A percentile compares a stretch with the other conserved stretches of the same genome.
These are phyloP conservation scores for Jatropha podagrica DNA, from an alignment of 441 rosid genomes.

Conservation along the genomic window DNA sequence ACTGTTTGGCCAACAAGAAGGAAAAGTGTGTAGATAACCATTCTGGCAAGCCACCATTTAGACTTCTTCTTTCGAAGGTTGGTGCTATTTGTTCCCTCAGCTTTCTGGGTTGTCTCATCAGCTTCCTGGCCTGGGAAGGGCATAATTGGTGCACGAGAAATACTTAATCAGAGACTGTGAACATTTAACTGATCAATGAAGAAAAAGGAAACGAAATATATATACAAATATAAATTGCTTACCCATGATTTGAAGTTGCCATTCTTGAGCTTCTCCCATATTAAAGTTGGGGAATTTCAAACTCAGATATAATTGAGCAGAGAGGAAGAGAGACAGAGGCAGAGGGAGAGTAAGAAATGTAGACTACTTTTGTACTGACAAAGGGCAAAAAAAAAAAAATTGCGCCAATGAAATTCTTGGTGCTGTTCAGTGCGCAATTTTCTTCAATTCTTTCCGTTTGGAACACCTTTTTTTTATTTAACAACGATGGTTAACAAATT, in stretches of 20 bases:
- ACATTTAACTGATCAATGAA: neutral
- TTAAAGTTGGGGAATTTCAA: neutral
- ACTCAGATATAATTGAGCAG: too few relatives aligned
- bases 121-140: constrained; percentile 21
- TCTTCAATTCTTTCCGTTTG: too few relatives aligned
- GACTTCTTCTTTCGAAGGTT: constrained; percentile 8
- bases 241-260: constrained; percentile 28
- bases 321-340: neutral
- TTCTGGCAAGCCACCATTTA: constrained; percentile 37
- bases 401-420: neutral
- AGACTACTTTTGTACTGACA: neutral
- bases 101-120: constrained; percentile 8
- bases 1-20: constrained; percentile 47
- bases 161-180: neutral
- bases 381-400: neutral
- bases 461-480: too few relatives aligned
- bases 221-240: neutral
- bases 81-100: constrained; percentile 4
- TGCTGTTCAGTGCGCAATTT: neutral
- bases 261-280: constrained; percentile 34
- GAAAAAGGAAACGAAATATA: neutral
- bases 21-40: constrained; percentile 25
- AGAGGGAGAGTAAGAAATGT: neutral
- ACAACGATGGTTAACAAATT: too few relatives aligned
- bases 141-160: neutral